Evolutionary conservation across 164 flowering plant species (phyloP).

Genomic region (Vitis labrusca): DNA sequence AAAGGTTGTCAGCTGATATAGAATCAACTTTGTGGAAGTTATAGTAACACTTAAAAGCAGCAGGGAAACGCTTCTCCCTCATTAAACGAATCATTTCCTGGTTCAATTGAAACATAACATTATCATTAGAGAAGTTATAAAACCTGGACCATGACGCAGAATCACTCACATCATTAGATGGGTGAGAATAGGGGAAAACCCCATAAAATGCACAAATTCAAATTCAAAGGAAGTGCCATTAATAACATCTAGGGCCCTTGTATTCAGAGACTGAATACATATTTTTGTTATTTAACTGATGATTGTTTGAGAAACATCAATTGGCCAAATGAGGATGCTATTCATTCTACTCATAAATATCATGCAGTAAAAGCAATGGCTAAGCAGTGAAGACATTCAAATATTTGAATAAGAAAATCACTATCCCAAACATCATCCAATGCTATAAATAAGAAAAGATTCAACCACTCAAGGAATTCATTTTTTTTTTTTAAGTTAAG

Average conservation of each 20-base stretch:
- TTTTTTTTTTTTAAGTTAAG: not conserved
- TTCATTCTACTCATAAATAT: no score
- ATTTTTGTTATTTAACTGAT: not conserved
- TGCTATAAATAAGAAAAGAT: not conserved
- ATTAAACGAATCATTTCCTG: slow-evolving; percentile 93
- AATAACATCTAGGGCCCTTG: not conserved
- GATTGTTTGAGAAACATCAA: not conserved
- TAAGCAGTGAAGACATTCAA: no score
- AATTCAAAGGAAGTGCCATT: not conserved
- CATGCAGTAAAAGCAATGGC: no score
- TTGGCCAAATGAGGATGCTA: not conserved
- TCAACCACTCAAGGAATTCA: not conserved
- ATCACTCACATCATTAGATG: not conserved
- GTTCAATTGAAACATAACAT: slow-evolving; percentile 16
- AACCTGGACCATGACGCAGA: no score
- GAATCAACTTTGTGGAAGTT: slow-evolving; percentile 69
- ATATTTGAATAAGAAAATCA: no score
- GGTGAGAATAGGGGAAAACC: not conserved
- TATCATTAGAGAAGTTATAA: not conserved
- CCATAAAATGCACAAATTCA: not conserved
- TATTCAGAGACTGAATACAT: not conserved
- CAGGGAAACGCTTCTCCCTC: slow-evolving; percentile 74
- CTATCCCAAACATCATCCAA: not conserved
- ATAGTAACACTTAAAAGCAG: slow-evolving; percentile 81
- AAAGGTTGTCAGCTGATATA: slow-evolving; percentile 58